Evolutionary conservation across 208 protist species (phyloP), one percentile per base, ranked within the genome.

Genomic region (Leptomonas seymouri): DNA sequence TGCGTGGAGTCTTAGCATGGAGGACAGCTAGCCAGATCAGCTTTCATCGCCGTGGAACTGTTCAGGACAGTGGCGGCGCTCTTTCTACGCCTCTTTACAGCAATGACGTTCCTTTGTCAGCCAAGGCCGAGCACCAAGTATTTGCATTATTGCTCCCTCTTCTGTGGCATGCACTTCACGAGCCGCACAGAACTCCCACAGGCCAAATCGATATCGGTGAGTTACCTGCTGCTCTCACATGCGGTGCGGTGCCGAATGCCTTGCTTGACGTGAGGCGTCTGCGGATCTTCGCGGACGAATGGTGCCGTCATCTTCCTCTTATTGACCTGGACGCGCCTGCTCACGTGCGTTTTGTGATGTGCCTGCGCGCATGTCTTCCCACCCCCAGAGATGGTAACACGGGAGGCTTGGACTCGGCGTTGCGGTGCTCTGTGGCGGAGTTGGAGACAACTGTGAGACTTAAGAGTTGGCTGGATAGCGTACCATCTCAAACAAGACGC

Each of bases 241-340:
- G 30, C 41, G 9, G 31, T 25, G 55, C 36, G 34, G 36, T 49
- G 41, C 46, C 7, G n/a, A 30, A n/a, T 7, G 39, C 30, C n/a
- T 1, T 74, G n/a, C 16, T 34, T 0, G 30, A 51, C 8, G 25
- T 74, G 50, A 48, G 59, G 45, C 68, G 68, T 31, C 50, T 74
- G 1, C 50, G 41, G 0, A 28, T 36, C 18, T 67, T 74, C 25
- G 36, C 50, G 16, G 15, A 23, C 20, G 18, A 51, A 23, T 45
- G 56, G 51, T 63, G 61, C 14, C 21, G 28, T 20, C 55, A 62
- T 3, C 45, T 75, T 16, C 70, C 70, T 25, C 54, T 75, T 3
- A 8, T 16, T 1, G 45, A 0, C 16, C 9, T 18, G 6, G 23
- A 46, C 45, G 54, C 34, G 21, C 39, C 53, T 21, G 28, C 45